Base-by-base conservation (phyloP, 352 stramenopile species). In the Globisporangium sylvaticum region DNA sequence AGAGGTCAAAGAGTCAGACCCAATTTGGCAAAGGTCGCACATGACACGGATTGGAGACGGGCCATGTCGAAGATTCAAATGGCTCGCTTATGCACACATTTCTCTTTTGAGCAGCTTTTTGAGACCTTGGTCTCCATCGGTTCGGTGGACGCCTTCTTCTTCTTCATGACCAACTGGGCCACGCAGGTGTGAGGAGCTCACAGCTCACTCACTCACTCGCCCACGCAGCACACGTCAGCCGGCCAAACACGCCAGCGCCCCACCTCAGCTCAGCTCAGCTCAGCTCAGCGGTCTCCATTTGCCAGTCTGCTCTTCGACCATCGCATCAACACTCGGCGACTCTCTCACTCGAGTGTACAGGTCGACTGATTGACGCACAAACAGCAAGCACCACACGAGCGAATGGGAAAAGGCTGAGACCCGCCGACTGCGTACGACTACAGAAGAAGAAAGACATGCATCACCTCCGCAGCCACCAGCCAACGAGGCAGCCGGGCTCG, bases 1-100 rank as follows among this genome's bases (percentile, higher is more conserved):
- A n/a, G 39, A 48, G 39, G 39, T 48, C 39, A 48, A 18, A 58
- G 24, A 58, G 52, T 58, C 25, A 34, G 52, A n/a, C 22, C 2
- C 24, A 22, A 58, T 12, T 34, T 22, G 15, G 15, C 12, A 29
- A 58, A 58, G 27, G 52, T 58, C 48, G 6, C 22, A 9, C 48
- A 55, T 27, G 18, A 42, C 27, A 27, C 5, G 12, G 52, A 22
- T 18, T 56, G 50, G 50, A 32, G 50, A 57, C 24, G 50, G 24
- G 29, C n/a, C 29, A 46, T 39, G 22, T 42, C 58, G 34, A 66
- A 66, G 61, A 66, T 66, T 66, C 61, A 60, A 66, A 66, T 60
- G 61, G 61, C 12, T 27, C 5, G 3, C 60, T 29, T 66, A n/a
- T 66, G 24, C 12, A 14, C 14, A 5, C 15, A 54, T 37, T 37